Evolutionary conservation across 1,139 yeast species (phyloP).

Genomic region (Geotrichum restrictum): DNA sequence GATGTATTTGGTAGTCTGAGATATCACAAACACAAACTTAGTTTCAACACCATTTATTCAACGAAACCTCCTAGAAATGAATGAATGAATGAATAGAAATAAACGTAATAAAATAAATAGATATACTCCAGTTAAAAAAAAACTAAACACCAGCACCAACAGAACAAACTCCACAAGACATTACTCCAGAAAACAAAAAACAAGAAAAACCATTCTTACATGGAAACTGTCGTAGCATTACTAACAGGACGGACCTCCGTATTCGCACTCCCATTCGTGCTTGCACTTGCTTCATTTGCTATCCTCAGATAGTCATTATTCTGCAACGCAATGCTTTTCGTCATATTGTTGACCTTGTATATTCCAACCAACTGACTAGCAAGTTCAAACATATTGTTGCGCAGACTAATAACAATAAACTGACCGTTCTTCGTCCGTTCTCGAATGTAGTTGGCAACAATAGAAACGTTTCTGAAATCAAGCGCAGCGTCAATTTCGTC

Average conservation of each 20-base stretch:
- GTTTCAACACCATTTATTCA: no score
- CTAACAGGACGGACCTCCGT: background rate
- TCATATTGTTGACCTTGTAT: conserved; percentile 88
- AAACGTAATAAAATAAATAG: no score
- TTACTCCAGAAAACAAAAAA: background rate
- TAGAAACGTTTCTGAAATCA: conserved; percentile 93
- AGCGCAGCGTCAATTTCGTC: conserved; percentile 99
- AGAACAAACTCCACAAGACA: background rate
- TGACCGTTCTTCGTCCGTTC: conserved; percentile 96
- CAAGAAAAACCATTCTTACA: background rate
- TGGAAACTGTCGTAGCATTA: background rate
- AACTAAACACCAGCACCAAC: background rate
- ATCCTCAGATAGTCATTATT: conserved; percentile 47
- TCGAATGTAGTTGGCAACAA: conserved; percentile 94
- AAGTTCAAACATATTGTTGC: conserved; percentile 96
- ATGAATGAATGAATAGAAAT: no score
- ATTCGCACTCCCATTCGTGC: background rate
- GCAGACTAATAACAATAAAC: conserved; percentile 86
- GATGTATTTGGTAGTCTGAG: no score
- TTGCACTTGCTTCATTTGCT: background rate
- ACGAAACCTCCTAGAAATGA: no score
- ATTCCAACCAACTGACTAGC: conserved; percentile 93
- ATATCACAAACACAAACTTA: no score
- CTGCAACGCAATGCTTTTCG: conserved; percentile 72
- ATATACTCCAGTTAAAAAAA: no score